phyloP scores from a whole-genome alignment of 306 rosid species.

The Erythrophleum fordii region DNA sequence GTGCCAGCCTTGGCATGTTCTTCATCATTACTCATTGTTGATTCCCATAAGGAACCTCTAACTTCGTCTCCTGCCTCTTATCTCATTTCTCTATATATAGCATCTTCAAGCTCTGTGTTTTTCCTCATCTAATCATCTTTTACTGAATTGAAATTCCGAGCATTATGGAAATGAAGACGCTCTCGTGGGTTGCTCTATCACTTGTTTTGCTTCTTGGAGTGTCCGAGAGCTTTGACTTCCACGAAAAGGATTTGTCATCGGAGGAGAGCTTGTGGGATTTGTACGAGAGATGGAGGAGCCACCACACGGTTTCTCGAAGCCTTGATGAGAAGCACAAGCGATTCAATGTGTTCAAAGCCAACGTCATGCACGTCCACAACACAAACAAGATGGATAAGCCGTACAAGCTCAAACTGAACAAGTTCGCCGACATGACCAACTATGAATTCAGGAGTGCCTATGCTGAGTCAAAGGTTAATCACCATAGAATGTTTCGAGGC shows the following conservation, averaged over 20 bases:
- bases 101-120: slow-evolving; percentile 14
- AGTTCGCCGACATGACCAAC: slow-evolving; percentile 62
- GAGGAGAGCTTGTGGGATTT: slow-evolving; percentile 50
- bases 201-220: slow-evolving; percentile 36
- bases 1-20: slow-evolving; percentile 14
- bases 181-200: slow-evolving; percentile 31
- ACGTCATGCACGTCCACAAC: slow-evolving; percentile 50
- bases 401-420: slow-evolving; percentile 57
- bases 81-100: slow-evolving; percentile 54
- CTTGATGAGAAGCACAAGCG: slow-evolving; percentile 47
- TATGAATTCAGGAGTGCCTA: slow-evolving; percentile 48
- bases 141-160: slow-evolving; percentile 15
- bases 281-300: slow-evolving; percentile 58
- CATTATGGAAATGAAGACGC: slow-evolving; percentile 37
- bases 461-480: slow-evolving; percentile 50
- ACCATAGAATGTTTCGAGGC: slow-evolving; percentile 53
- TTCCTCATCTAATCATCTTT: slow-evolving; percentile 36
- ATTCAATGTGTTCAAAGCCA: slow-evolving; percentile 58
- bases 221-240: slow-evolving; percentile 34
- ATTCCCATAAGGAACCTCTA: slow-evolving; percentile 55
- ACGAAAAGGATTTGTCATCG: slow-evolving; percentile 46
- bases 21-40: slow-evolving; percentile 32
- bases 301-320: slow-evolving; percentile 54
- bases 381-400: slow-evolving; percentile 54
- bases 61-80: slow-evolving; percentile 2